Conservation (phyloP, 495 filamentous ascomycete genomes). For the Chaetomium tenue region DNA sequence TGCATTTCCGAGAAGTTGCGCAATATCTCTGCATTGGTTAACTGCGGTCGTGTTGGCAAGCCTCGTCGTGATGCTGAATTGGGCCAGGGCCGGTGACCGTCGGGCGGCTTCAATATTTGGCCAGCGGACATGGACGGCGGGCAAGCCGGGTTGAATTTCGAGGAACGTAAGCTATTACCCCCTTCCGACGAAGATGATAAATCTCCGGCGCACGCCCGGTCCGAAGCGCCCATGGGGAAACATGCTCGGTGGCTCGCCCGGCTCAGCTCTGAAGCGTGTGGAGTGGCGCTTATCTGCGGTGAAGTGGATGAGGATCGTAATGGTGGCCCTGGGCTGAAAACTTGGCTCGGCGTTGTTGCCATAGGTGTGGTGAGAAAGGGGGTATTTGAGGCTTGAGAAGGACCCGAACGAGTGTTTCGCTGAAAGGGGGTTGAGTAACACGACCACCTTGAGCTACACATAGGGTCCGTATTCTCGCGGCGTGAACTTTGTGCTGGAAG, state of each 20-base stretch:
- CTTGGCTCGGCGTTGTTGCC: not conserved
- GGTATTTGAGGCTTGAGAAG: not conserved
- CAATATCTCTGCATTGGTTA: not conserved
- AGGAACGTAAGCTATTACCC: not conserved
- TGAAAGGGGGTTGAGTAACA: not conserved
- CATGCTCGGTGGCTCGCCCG: no score
- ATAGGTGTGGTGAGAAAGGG: no score
- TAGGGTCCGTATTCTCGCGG: not conserved
- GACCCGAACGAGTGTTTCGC: not conserved
- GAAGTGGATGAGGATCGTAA: no score
- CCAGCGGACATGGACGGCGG: not conserved
- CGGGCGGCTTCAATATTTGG: not conserved
- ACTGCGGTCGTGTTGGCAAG: no score
- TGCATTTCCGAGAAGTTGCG: no score
- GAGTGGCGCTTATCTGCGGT: no score
- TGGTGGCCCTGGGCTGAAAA: not conserved
- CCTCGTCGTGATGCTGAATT: not conserved
- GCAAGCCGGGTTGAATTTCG: not conserved
- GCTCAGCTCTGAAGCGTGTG: no score
- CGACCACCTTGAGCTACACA: not conserved
- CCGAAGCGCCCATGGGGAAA: no score
- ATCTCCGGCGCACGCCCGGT: no score
- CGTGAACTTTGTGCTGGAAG: not conserved
- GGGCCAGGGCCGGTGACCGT: not conserved
- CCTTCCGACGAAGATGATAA: not conserved